phyloP scores from a whole-genome alignment of 2,329 filamentous ascomycete species.

The Pseudogymnoascus sp. region DNA sequence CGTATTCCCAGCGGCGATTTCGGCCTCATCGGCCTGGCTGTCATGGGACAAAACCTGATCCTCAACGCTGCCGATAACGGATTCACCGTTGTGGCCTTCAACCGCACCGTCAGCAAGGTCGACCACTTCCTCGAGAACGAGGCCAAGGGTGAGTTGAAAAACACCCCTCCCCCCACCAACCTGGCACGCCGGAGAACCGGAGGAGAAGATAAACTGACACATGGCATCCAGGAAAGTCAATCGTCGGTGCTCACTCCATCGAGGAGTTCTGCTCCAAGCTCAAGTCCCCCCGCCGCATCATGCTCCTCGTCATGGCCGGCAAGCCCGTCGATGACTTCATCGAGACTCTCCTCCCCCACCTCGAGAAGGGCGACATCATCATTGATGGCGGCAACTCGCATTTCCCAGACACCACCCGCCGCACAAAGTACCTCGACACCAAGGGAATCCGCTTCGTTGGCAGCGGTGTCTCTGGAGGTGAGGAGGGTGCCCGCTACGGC shows the following conservation, averaged over 20 bases:
- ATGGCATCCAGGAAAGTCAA: slow-evolving; percentile 63
- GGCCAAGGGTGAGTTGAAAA: slow-evolving; percentile 57
- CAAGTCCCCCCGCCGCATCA: slow-evolving; percentile 93
- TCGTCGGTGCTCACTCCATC: slow-evolving; percentile 86
- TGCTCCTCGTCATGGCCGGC: slow-evolving; percentile 98
- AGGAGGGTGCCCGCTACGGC: slow-evolving; percentile 97
- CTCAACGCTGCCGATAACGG: slow-evolving; percentile 84
- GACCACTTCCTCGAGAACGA: slow-evolving; percentile 87
- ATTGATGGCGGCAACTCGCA: slow-evolving; percentile 99
- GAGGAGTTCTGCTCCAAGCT: slow-evolving; percentile 95
- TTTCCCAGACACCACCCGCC: slow-evolving; percentile 98
- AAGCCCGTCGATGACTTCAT: slow-evolving; percentile 99
- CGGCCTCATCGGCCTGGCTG: slow-evolving; percentile 86
- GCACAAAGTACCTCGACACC: slow-evolving; percentile 72
- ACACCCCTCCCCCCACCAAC: background rate
- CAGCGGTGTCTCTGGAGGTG: slow-evolving; percentile 95
- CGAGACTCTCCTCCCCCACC: slow-evolving; percentile 77
- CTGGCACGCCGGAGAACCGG: background rate
- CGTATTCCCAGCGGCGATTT: slow-evolving; percentile 58
- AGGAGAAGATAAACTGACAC: slow-evolving; percentile 32
- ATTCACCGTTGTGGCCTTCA: slow-evolving; percentile 97
- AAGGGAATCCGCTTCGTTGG: slow-evolving; percentile 97
- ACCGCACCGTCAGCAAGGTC: slow-evolving; percentile 98
- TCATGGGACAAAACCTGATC: slow-evolving; percentile 86
- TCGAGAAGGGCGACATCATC: slow-evolving; percentile 90